phyloP scores from a whole-genome alignment of 2,329 filamentous ascomycete species.

The Didymellaceae sp. region DNA sequence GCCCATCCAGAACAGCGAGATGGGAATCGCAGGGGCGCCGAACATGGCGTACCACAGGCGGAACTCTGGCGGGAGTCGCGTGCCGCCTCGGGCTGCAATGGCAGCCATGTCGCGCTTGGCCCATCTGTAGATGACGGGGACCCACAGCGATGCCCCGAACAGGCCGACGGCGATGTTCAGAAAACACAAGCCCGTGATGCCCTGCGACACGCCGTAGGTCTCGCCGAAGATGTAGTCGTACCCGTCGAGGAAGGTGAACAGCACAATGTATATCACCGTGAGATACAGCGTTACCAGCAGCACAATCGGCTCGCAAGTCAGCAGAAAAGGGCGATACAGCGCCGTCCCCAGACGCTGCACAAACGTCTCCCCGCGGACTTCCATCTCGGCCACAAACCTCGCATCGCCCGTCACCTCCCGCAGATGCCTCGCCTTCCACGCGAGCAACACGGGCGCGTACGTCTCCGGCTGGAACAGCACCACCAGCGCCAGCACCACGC shows the following conservation, averaged over 20 bases:
- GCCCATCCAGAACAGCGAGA: slow-evolving; percentile 65
- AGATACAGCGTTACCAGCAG: slow-evolving; percentile 60
- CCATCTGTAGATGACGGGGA: slow-evolving; percentile 56
- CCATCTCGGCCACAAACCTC: slow-evolving; percentile 55
- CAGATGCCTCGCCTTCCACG: slow-evolving; percentile 47
- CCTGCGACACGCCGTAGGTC: slow-evolving; percentile 55
- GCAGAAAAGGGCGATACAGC: slow-evolving; percentile 53
- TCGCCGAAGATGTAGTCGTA: slow-evolving; percentile 60
- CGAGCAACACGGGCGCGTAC: slow-evolving; percentile 27
- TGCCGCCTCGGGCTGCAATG: slow-evolving; percentile 49
- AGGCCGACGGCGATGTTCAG: slow-evolving; percentile 55
- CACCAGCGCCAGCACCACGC: slow-evolving; percentile 18
- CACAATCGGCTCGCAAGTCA: slow-evolving; percentile 55
- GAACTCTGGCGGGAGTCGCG: slow-evolving; percentile 58
- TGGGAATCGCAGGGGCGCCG: slow-evolving; percentile 57
- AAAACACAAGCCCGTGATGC: slow-evolving; percentile 57
- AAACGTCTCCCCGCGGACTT: slow-evolving; percentile 53
- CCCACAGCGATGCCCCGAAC: slow-evolving; percentile 44
- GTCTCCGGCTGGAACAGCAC: slow-evolving; percentile 33
- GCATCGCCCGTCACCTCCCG: slow-evolving; percentile 45
- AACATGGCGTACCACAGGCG: slow-evolving; percentile 62
- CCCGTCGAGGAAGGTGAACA: slow-evolving; percentile 62
- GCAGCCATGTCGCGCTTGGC: slow-evolving; percentile 53
- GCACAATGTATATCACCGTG: slow-evolving; percentile 59
- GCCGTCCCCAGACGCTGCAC: slow-evolving; percentile 42